Evolutionary conservation across 768 basidiomycete genomes (phyloP), one percentile per base, ranked within the genome.

Genomic region (Agaricus sinodeliciosus): DNA sequence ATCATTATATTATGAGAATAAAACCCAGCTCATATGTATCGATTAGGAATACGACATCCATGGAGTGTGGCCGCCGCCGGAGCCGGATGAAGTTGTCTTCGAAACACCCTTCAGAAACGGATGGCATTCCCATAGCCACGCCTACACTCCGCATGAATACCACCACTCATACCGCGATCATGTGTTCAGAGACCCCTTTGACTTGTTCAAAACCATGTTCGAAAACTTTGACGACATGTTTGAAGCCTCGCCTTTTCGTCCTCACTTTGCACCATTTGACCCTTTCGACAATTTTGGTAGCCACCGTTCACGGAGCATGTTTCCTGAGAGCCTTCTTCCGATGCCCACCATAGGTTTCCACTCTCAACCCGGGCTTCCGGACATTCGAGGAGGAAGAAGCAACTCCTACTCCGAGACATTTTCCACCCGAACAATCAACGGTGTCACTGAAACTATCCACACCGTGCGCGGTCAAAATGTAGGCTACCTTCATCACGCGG

Each of bases 21-120:
- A 7, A 31, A 34, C 16, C 15, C 22, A 36, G 39, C 40, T 18
- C 42, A 43, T 13, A n/a, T 27, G 25, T 25, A 27, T 49, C 8
- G 3, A 5, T 51, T 59, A 85, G 83, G 61, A 76, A 9, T 90
- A 89, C 63, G 89, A 91, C 60, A 63, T 66, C n/a, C 69, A 84
- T 57, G 87, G 87, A 35, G 72, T 81, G 45, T 90, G 85, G 83
- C 89, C 89, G 9, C 85, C 85, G 8, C 84, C 84, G 1, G 59
- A 71, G 57, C 63, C 58, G 9, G 71, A 68, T 9, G 59, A 60
- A 13, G 56, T 62, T 22, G 44, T 19, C 13, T 54, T 47, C 12
- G 45, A 48, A 0, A 8, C 39, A 34, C 54, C 37, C 58, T 54
- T 27, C 46, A 19, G 26, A 5, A 45, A 43, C 41, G 52, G 22